Percentiles rank a stretch among this genome's conserved stretches.
Evolutionary conservation across 305 asterid genomes (phyloP).

Genomic region (Nicotiana rustica): DNA sequence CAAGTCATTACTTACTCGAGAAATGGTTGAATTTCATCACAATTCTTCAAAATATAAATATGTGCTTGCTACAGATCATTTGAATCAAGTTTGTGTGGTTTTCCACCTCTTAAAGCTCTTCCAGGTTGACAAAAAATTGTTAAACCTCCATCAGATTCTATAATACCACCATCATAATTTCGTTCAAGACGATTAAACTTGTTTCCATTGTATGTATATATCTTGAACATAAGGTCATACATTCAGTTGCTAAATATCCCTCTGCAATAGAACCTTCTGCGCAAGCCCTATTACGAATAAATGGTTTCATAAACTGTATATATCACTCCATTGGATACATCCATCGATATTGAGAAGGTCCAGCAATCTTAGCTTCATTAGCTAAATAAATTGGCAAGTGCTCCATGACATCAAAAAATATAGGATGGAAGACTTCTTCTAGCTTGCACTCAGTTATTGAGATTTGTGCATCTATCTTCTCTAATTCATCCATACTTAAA

Average conservation of each 20-base stretch:
- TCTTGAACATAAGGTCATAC: slow-evolving; percentile 26
- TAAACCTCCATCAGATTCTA: no score
- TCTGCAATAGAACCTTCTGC: slow-evolving; percentile 28
- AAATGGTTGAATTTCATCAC: not conserved
- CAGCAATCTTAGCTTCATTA: not conserved
- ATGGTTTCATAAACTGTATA: not conserved
- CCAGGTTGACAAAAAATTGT: not conserved
- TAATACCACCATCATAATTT: not conserved
- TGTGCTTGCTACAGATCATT: not conserved
- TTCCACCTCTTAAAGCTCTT: not conserved
- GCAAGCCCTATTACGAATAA: slow-evolving; percentile 9
- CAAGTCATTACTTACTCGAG: not conserved
- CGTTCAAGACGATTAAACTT: not conserved
- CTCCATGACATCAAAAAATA: not conserved
- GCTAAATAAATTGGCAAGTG: not conserved
- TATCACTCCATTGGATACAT: not conserved
- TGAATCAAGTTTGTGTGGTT: not conserved
- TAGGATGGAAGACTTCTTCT: not conserved
- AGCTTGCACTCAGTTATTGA: not conserved
- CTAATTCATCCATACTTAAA: not conserved
- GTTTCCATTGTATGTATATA: not conserved
- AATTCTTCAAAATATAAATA: not conserved
- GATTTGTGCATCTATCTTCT: not conserved
- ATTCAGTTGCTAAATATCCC: slow-evolving; percentile 14
- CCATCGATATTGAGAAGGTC: not conserved